Base-by-base conservation (phyloP, 108 stramenopile species). In the Conticribra weissflogii region DNA sequence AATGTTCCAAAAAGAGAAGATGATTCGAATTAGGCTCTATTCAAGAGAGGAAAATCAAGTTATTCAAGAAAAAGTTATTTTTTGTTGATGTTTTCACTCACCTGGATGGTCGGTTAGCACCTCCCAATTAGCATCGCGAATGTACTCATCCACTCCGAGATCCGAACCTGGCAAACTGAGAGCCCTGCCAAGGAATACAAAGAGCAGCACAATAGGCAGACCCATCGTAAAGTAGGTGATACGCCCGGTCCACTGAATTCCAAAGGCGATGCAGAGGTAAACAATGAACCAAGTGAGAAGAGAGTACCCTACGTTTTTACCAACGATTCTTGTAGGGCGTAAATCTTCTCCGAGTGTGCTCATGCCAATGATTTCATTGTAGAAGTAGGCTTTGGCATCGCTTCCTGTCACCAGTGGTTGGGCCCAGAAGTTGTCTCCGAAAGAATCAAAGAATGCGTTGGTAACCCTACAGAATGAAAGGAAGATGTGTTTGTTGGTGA, bases 161-260 rank as follows among this genome's bases (percentile, higher is more conserved):
- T 23, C 21, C 18, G 68, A 48, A 46, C 83, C 83, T 27, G 78
- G 73, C 30, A 87, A 59, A 7, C 73, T 70, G 14, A 84, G 36
- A 25, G 83, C 83, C 54, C 77, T 54, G 50, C 66, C 68, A 18
- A 87, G 66, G 54, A 87, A 87, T 28, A 87, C 74, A 27, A 87
- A 82, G 12, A 87, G 53, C 7, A 87, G 66, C 21, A 87, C 9
- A 47, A 84, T 64, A 0, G 86, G 86, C 17, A 87, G 56, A 46
- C 86, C 86, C 83, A 84, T 82, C 17, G 68, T 84, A 46, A 86
- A 66, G 64, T 84, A 84, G 16, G 86, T 77, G 18, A 86, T 75
- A 14, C 83, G 56, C 31, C 86, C 86, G 1, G 86, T 86, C 78
- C 78, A 76, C 25, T 79, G 78, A 31, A 86, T 54, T 1, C 86